These are phyloP conservation scores for Aspergillus quadrilineatus DNA, from an alignment of 2,329 filamentous ascomycete species.

Conservation along the genomic window DNA sequence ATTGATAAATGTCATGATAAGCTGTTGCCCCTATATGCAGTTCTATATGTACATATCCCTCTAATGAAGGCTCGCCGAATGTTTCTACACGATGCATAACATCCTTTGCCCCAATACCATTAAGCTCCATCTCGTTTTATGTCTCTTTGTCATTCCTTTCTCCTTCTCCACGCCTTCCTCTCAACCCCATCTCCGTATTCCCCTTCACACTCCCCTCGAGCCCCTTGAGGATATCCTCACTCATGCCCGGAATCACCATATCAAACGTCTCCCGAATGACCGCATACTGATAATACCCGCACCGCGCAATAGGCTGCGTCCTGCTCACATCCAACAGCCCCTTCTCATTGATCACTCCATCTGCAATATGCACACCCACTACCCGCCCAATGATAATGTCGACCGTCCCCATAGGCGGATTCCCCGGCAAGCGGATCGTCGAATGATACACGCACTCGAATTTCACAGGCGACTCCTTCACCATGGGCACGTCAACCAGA, in stretches of 20 bases:
- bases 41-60: too few relatives aligned
- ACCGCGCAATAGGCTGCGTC: constrained; percentile 60
- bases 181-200: constrained; percentile 15
- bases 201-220: constrained; percentile 40
- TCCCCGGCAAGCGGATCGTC: constrained; percentile 56
- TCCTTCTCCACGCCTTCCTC: too few relatives aligned
- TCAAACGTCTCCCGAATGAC: constrained; percentile 59
- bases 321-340: constrained; percentile 57
- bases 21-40: too few relatives aligned
- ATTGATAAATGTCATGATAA: too few relatives aligned
- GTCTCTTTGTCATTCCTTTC: too few relatives aligned
- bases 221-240: constrained; percentile 37
- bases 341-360: constrained; percentile 52
- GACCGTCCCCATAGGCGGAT: constrained; percentile 57
- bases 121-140: too few relatives aligned
- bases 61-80: too few relatives aligned
- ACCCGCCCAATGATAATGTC: constrained; percentile 60
- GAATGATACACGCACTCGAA: constrained; percentile 60
- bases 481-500: constrained; percentile 50
- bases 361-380: constrained; percentile 57
- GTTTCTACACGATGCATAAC: too few relatives aligned
- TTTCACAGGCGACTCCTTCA: constrained; percentile 54
- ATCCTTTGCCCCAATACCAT: too few relatives aligned
- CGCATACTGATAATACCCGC: constrained; percentile 61
- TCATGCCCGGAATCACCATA: constrained; percentile 51